These are phyloP conservation scores for Backusella liffmaniae DNA, from an alignment of 192 early-diverging fungal genomes.

Conservation along the genomic window DNA sequence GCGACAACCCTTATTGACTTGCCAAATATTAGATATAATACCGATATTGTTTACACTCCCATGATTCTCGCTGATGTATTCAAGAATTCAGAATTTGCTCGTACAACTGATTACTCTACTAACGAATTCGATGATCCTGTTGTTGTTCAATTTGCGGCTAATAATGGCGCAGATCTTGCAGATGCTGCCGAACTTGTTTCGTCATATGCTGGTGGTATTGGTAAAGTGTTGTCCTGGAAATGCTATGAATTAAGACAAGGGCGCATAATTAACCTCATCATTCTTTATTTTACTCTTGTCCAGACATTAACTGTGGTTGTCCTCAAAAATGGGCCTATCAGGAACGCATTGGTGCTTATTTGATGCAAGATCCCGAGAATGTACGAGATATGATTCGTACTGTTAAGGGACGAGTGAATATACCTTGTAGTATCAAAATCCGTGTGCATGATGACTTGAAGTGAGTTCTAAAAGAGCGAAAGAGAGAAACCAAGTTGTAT, in stretches of 20 bases:
- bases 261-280: not conserved
- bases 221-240: slow-evolving; percentile 13
- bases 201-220: slow-evolving; percentile 69
- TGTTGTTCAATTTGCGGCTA: slow-evolving; percentile 94
- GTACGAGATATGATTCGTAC: slow-evolving; percentile 90
- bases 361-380: slow-evolving; percentile 87
- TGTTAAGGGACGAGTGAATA: slow-evolving; percentile 62
- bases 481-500: not conserved
- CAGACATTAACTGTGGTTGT: slow-evolving; percentile 91
- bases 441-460: slow-evolving; percentile 74
- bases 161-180: slow-evolving; percentile 73
- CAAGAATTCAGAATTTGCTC: slow-evolving; percentile 75
- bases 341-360: slow-evolving; percentile 81
- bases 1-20: not conserved
- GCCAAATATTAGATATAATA: slow-evolving; percentile 62
- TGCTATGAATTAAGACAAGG: not conserved
- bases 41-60: slow-evolving; percentile 89
- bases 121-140: slow-evolving; percentile 80
- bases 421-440: slow-evolving; percentile 87
- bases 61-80: slow-evolving; percentile 97
- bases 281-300: not conserved
- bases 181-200: slow-evolving; percentile 83
- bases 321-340: slow-evolving; percentile 95
- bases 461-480: slow-evolving; percentile 27
- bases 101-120: slow-evolving; percentile 82